Percentiles rank a stretch among this genome's conserved stretches.
These are phyloP conservation scores for Neocallimastix lanati DNA, from an alignment of 192 early-diverging fungal species.

Conservation along the genomic window DNA sequence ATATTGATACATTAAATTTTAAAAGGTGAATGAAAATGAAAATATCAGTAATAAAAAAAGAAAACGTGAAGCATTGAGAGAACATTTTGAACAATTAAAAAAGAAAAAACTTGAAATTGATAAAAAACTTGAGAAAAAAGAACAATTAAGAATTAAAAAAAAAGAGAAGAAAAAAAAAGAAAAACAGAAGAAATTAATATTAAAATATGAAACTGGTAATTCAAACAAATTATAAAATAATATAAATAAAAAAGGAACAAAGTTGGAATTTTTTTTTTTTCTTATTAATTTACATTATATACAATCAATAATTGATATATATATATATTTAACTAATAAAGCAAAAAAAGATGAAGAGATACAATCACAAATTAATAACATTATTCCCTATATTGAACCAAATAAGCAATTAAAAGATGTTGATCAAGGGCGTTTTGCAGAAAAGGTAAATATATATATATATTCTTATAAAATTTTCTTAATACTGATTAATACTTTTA, in stretches of 20 bases:
- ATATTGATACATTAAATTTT: too few relatives aligned
- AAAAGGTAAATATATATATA: background rate
- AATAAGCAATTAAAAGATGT: background rate
- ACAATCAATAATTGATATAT: too few relatives aligned
- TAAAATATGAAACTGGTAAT: background rate
- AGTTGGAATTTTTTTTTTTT: too few relatives aligned
- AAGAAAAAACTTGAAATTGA: background rate
- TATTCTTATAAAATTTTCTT: too few relatives aligned
- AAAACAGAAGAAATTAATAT: background rate
- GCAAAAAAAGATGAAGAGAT: background rate
- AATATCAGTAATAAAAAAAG: background rate
- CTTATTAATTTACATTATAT: too few relatives aligned
- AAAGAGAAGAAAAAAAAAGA: background rate
- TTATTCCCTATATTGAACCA: background rate
- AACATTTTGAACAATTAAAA: background rate
- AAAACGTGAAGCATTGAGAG: background rate
- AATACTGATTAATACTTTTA: too few relatives aligned
- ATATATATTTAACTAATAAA: background rate
- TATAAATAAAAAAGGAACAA: too few relatives aligned
- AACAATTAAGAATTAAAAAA: too few relatives aligned
- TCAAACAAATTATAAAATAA: background rate
- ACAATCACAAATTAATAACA: background rate
- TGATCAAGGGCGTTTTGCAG: background rate
- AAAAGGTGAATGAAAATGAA: background rate
- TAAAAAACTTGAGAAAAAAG: background rate